Evolutionary conservation across 345 rosid genomes (phyloP), one percentile per base, ranked within the genome.

Genomic region (Lumnitzera littorea): DNA sequence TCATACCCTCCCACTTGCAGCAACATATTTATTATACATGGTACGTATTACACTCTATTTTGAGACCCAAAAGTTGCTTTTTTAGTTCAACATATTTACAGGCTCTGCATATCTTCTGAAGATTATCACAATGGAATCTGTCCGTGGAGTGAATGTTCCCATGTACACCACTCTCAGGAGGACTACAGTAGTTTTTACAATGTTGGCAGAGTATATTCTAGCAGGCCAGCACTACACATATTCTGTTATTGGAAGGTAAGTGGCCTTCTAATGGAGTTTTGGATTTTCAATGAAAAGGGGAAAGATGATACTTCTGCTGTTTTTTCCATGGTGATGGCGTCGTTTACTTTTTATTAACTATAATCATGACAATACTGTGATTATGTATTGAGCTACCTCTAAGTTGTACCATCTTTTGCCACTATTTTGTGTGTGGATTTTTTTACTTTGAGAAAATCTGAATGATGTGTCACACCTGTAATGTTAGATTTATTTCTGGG

Each of bases 131-230:
- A 86, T 95, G 92, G 97, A 88, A 76, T 80, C 97, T 72, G 77
- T 95, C 46, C 96, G 97, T 48, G 97, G 99, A 62, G 99, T 95
- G 53, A 95, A 91, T 80, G 95, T 95, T 72, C 99, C 97, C 55
- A 91, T 95, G 99, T 95, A 95, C 69, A 95, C 99, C 58, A 88
- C 99, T 5, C 92, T 95, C 58, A 85, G 99, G 75, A 88, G 99
- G 68, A 95, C 95, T 0, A 95, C 96, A 1, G 89, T 95, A 58
- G 95, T 80, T 27, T 95, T 95, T 77, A 91, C 99, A 15, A 91
- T 95, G 99, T 67, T 84, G 58, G 76, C 86, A 75, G 99, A 95
- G 74, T 85, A 77, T 66, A 67, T 88, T 80, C 82, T 91, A 46
- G 83, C 92, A 13, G 81, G 96, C 56, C 91, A 91, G 76, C 84